Evolutionary conservation across 1,284 basidiomycete species (phyloP).

Genomic region (Inonotus hispidus): DNA sequence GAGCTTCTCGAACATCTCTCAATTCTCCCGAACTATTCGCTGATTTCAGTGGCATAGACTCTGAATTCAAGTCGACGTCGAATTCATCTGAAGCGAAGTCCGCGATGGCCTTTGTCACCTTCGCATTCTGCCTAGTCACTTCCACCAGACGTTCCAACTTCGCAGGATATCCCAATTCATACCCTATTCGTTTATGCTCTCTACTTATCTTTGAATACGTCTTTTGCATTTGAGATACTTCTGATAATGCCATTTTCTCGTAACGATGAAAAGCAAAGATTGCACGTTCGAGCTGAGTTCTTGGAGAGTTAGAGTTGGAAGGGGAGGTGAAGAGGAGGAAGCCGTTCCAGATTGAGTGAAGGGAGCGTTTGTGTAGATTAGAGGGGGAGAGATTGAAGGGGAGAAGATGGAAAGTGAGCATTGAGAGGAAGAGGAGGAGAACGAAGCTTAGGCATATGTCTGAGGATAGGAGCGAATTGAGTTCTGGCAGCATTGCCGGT

Average conservation of each 20-base stretch:
- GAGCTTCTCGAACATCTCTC: slow-evolving; percentile 45
- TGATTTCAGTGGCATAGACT: too few species aligned
- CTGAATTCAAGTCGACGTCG: slow-evolving; percentile 8
- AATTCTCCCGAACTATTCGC: slow-evolving; percentile 30
- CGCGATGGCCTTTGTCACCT: slow-evolving; percentile 43
- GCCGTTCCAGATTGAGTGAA: not conserved
- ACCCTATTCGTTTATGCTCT: slow-evolving; percentile 42
- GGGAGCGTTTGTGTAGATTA: not conserved
- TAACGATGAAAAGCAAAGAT: slow-evolving; percentile 4
- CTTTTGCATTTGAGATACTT: slow-evolving; percentile 32
- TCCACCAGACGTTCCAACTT: slow-evolving; percentile 45
- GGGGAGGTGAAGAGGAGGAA: too few species aligned
- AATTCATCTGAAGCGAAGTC: slow-evolving; percentile 32
- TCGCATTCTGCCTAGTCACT: slow-evolving; percentile 40
- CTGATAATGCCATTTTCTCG: slow-evolving; percentile 29
- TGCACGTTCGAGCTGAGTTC: not conserved
- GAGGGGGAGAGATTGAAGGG: not conserved
- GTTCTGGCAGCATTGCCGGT: not conserved
- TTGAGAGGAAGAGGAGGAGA: slow-evolving; percentile 3
- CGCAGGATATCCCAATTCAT: slow-evolving; percentile 45
- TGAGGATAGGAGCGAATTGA: not conserved
- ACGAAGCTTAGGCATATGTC: slow-evolving; percentile 5
- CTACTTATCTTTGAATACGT: slow-evolving; percentile 36
- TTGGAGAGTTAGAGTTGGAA: not conserved
- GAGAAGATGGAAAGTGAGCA: slow-evolving; percentile 7